Evolutionary conservation across 2,329 filamentous ascomycete genomes (phyloP), one percentile per base, ranked within the genome.

Genomic region (Botrytis elliptica): DNA sequence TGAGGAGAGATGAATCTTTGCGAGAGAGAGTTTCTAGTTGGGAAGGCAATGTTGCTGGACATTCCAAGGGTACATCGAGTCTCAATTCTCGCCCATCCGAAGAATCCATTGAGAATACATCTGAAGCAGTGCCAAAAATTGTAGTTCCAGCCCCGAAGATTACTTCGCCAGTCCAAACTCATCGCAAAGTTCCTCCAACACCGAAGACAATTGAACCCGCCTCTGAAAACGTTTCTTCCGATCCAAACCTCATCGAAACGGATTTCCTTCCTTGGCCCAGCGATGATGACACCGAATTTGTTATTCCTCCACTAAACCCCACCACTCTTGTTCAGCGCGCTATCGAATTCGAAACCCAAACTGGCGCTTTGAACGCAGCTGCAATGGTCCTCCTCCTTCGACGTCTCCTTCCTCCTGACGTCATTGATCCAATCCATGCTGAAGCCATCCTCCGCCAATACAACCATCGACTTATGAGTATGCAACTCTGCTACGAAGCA

Each of bases 401-500:
- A 57, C 88, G 89, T 0, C 84, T 91, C 0, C 82, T 91, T 0
- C 87, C 88, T 0, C 82, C 85, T 0, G 82, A 83, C 14, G 82
- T 89, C 29, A 87, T 91, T 52, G 88, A 90, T 77, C 78, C 82
- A 18, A 82, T 87, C 74, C 88, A 88, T 75, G 88, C 88, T 2
- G 82, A 83, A 7, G 87, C 87, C 20, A 86, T 91, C 40, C 80
- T 91, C 1, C 84, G 86, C 14, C 88, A 90, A 74, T 88, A 91
- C 70, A 89, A 91, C 77, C 82, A 83, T 8, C 88, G 89, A 0
- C 85, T 91, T 1, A 88, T 87, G 84, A 83, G 83, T 70, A 88
- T 91, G 85, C 83, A 85, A 38, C 84, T 90, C 52, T 91, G 90
- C 77, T 83, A 87, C 36, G 88, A 91, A 77, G 89, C 89, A 0